Conservation (phyloP, 495 filamentous ascomycete genomes). For the Daldinia loculata region DNA sequence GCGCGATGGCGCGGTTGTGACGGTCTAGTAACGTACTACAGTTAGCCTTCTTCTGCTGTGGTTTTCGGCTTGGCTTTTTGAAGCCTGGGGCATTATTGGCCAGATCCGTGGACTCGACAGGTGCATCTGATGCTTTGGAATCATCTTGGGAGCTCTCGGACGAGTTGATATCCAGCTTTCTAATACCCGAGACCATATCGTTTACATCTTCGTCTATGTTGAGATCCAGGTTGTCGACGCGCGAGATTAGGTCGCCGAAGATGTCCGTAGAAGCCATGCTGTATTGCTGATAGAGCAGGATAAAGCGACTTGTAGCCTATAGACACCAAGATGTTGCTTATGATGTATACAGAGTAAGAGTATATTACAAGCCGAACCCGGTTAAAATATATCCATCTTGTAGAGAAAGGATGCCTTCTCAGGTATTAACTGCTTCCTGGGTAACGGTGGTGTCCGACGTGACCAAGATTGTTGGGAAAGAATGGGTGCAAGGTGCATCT, state of each 20-base stretch:
- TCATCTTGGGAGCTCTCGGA: no score
- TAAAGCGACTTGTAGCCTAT: background rate
- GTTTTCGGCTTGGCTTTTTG: background rate
- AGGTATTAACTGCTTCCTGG: background rate
- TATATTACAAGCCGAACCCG: background rate
- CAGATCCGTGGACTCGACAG: no score
- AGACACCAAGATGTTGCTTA: background rate
- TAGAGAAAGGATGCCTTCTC: background rate
- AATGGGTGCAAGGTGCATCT: background rate
- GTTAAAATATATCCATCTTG: background rate
- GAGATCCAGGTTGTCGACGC: background rate
- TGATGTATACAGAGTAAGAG: background rate
- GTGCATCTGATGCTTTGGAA: no score
- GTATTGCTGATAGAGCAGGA: no score
- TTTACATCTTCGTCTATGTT: background rate
- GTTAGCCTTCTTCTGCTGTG: conserved; percentile 20
- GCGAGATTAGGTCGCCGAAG: background rate
- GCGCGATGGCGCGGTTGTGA: conserved; percentile 51
- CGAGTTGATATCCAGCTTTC: background rate
- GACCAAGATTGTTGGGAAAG: background rate
- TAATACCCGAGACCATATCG: background rate
- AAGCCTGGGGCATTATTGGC: background rate
- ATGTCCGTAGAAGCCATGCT: background rate
- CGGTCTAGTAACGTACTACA: conserved; percentile 43
- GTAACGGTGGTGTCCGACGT: background rate